Evolutionary conservation across 1,284 basidiomycete genomes (phyloP).

Genomic region (Coniferiporia sulphurascens): DNA sequence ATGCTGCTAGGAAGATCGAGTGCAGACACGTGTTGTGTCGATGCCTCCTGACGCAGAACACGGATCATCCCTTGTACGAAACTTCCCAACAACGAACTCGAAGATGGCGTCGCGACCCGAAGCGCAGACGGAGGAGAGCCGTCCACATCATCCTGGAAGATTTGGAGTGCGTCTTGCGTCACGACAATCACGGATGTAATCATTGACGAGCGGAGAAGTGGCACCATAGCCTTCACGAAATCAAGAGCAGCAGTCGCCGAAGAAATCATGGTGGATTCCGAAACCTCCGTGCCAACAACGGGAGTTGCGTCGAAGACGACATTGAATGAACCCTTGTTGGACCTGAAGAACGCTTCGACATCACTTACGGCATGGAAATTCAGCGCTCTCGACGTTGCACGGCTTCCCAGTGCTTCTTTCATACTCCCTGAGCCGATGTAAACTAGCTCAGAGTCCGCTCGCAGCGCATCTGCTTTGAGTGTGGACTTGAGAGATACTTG

Average conservation of each 20-base stretch:
- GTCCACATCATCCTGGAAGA: not conserved
- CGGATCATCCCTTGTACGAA: conserved; percentile 11
- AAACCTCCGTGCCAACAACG: not conserved
- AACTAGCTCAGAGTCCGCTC: not conserved
- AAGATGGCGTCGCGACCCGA: not conserved
- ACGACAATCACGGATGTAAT: conserved; percentile 2
- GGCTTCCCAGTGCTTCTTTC: not conserved
- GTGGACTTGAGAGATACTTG: not conserved
- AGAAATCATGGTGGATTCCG: not conserved
- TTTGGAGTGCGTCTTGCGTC: conserved; percentile 2
- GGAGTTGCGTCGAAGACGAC: conserved; percentile 8
- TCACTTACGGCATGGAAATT: conserved; percentile 2
- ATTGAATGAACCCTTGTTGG: not conserved
- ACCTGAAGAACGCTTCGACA: not conserved
- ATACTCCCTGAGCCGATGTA: conserved; percentile 6
- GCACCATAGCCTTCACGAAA: conserved; percentile 6
- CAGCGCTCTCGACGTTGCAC: not conserved
- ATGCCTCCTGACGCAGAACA: conserved; percentile 9
- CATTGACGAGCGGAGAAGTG: not conserved
- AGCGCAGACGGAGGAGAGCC: no score
- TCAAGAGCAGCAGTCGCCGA: not conserved
- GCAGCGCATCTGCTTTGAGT: not conserved
- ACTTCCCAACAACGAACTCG: conserved; percentile 4
- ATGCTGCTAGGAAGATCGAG: not conserved
- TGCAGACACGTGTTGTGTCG: not conserved